Base-by-base conservation (phyloP, 2,329 filamentous ascomycete species). In the Parafenestella ontariensis region DNA sequence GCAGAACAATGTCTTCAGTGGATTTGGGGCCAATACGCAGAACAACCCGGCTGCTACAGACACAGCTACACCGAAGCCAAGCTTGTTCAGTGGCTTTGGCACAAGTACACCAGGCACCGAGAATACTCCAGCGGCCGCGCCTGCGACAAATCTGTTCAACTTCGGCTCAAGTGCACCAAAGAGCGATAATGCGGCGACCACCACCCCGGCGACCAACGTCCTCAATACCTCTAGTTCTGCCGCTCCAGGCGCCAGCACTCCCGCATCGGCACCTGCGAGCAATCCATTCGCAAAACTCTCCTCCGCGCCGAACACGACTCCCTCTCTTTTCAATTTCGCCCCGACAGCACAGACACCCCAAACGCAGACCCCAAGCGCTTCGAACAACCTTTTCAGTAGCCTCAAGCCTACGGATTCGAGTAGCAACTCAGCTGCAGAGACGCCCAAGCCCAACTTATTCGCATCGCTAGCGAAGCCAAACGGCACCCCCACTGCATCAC, bases 361-460 rank as follows among this genome's bases (percentile, higher is more conserved):
- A 34, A 44, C 51, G 15, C 53, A 54, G 24, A 41, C 52, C 11
- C 28, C 62, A 8, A 37, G 47, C 17, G 47, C 61, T 5, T 18
- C 61, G 5, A 58, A 52, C 39, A 61, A 56, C 36, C 31, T 65
- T 6, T 66, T 68, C 44, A 55, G 48, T 20, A 58, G 45, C 42
- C 59, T 61, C 21, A 65, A 50, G 39, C 47, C 47, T 21, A 31
- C 34, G 24, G 47, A 52, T 10, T 28, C 52, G 26, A 31, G 17
- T 33, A 59, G 36, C 44, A 55, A 31, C n/a, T 33, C 54, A 5
- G 18, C 61, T n/a, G 31, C 56, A 2, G 65, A 68, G 18, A 47
- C 56, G 28, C 54, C 63, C 41, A 66, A 68, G 50, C 37, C 56
- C 10, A 68, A 58, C 33, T 51, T 60, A n/a, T 68, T 68, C 17